Percentiles rank a stretch among this genome's conserved stretches.
phyloP scores from a whole-genome alignment of 2,329 filamentous ascomycete species.

The Pezizomycotina sp. region DNA sequence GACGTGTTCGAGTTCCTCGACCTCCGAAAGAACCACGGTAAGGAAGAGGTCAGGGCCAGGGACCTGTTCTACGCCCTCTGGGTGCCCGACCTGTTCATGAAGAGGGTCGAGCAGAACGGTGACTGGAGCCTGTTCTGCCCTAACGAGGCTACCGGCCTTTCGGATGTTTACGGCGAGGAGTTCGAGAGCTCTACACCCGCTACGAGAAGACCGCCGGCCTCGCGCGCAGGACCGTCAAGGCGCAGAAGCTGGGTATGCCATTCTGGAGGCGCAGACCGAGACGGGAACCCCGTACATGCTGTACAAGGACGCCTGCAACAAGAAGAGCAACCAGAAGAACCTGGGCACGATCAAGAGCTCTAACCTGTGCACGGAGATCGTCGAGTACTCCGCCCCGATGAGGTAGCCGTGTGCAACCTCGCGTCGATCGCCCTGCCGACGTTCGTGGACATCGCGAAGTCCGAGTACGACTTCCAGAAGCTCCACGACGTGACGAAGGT shows the following conservation, averaged over 20 bases:
- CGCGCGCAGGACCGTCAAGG: slow-evolving; percentile 81
- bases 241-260: slow-evolving; percentile 98
- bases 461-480: slow-evolving; percentile 87
- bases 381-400: slow-evolving; percentile 92
- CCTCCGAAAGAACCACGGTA: slow-evolving; percentile 96
- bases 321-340: slow-evolving; percentile 99
- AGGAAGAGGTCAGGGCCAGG: slow-evolving; percentile 91
- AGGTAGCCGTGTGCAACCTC: slow-evolving; percentile 96
- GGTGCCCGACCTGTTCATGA: slow-evolving; percentile 99
- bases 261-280: slow-evolving; percentile 95
- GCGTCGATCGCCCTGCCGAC: slow-evolving; percentile 84
- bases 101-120: slow-evolving; percentile 90
- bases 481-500: slow-evolving; percentile 87
- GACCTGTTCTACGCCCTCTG: slow-evolving; percentile 95
- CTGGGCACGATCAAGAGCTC: slow-evolving; percentile 95
- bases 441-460: slow-evolving; percentile 71
- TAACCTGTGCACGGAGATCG: slow-evolving; percentile 95
- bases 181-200: slow-evolving; percentile 87
- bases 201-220: slow-evolving; percentile 70
- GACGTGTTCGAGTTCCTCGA: slow-evolving; percentile 97
- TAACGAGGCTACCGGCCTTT: slow-evolving; percentile 84
- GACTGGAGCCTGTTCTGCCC: slow-evolving; percentile 98
- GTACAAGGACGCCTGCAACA: slow-evolving; percentile 97
- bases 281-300: slow-evolving; percentile 99
- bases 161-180: slow-evolving; percentile 93